Evolutionary conservation across 176 grass and related monocot species (phyloP).

Genomic region (Carex myosuroides): DNA sequence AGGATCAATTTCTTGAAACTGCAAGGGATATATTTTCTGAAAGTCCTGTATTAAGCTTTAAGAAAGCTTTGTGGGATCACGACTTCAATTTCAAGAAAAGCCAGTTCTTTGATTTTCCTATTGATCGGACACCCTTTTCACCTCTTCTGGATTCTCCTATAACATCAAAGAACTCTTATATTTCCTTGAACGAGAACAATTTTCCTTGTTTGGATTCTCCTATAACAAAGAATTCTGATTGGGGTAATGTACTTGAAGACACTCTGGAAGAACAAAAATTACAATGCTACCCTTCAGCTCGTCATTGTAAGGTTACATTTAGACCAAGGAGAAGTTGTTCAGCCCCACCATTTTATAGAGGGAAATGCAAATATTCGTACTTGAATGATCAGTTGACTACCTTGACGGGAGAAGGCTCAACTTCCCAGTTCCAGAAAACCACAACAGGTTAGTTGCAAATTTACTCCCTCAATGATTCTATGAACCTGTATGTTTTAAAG

Average conservation of each 20-base stretch:
- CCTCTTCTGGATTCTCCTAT: slow-evolving; percentile 15
- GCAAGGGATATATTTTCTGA: slow-evolving; percentile 25
- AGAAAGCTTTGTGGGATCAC: slow-evolving; percentile 28
- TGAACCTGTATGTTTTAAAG: slow-evolving; percentile 3
- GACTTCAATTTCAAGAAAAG: slow-evolving; percentile 14
- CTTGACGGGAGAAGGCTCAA: slow-evolving; percentile 27
- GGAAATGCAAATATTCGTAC: slow-evolving; percentile 56
- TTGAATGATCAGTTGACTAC: slow-evolving; percentile 36
- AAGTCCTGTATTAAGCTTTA: slow-evolving; percentile 31
- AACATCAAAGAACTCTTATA: slow-evolving; percentile 19
- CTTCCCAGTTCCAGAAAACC: slow-evolving; percentile 29
- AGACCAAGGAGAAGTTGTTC: slow-evolving; percentile 60
- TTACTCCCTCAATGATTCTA: background rate
- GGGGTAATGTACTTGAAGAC: slow-evolving; percentile 22
- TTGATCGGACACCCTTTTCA: background rate
- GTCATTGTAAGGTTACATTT: slow-evolving; percentile 17
- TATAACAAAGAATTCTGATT: slow-evolving; percentile 25
- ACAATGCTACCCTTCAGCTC: slow-evolving; percentile 20
- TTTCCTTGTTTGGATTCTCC: slow-evolving; percentile 30
- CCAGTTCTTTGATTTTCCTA: slow-evolving; percentile 10
- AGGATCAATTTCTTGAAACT: slow-evolving; percentile 18
- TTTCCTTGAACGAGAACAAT: background rate
- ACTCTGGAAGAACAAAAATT: slow-evolving; percentile 26
- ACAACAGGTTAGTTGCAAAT: slow-evolving; percentile 34
- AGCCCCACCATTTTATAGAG: slow-evolving; percentile 82